Percentiles rank a stretch among this genome's conserved stretches.
Conservation (phyloP, 225 moss, liverwort and hornwort species). For the Antitrichia curtipendula region DNA sequence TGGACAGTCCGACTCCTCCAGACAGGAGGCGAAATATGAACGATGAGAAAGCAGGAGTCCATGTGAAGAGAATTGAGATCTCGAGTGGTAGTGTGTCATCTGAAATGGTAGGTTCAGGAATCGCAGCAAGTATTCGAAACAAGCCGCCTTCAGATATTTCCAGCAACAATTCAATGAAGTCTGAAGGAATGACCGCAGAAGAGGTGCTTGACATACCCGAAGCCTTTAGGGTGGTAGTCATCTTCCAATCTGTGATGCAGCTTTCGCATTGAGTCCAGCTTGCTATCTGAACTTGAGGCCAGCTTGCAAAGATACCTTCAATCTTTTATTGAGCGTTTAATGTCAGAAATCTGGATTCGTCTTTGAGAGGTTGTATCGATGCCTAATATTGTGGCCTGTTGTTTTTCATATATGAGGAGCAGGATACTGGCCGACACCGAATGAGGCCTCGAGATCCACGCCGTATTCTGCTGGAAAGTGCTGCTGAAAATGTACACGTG, state of each 20-base stretch:
- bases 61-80: background rate
- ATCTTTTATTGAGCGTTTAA: background rate
- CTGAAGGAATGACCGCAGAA: conserved; percentile 15
- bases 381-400: conserved; percentile 2
- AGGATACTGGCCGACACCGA: conserved; percentile 45
- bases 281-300: background rate
- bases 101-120: background rate
- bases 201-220: conserved; percentile 27
- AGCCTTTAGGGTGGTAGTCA: background rate
- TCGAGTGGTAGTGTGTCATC: background rate
- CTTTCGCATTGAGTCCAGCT: background rate
- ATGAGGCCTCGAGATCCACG: conserved; percentile 96
- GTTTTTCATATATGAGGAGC: conserved; percentile 12
- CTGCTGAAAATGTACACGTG: conserved; percentile 21
- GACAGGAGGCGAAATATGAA: background rate
- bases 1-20: conserved; percentile 31
- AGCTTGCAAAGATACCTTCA: background rate
- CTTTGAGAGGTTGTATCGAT: background rate
- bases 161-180: background rate
- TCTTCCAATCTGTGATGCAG: background rate
- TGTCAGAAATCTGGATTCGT: background rate
- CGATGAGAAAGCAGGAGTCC: conserved; percentile 1
- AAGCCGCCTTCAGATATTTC: background rate
- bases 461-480: conserved; percentile 39
- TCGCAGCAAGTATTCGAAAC: background rate